Percentiles rank a stretch among this genome's conserved stretches.
Evolutionary conservation across 768 basidiomycete genomes (phyloP).

Genomic region (Mycena belliarum): DNA sequence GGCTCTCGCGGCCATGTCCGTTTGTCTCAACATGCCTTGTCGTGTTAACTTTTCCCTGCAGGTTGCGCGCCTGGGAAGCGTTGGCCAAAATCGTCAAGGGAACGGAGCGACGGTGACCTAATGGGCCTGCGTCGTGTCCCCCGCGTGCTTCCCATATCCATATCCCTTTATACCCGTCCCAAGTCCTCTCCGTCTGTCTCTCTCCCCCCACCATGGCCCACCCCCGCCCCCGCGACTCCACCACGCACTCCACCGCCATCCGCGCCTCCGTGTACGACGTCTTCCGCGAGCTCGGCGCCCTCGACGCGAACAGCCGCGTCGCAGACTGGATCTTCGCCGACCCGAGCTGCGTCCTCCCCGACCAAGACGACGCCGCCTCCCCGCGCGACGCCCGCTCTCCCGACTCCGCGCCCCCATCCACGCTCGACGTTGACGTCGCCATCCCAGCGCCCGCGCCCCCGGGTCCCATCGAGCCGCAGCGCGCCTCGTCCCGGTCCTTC

Average conservation of each 20-base stretch:
- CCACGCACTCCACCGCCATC: conserved; percentile 25
- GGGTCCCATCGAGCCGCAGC: no score
- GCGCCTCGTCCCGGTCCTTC: background rate
- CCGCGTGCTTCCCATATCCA: conserved; percentile 12
- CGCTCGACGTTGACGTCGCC: no score
- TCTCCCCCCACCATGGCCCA: conserved; percentile 14
- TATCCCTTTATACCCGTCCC: background rate
- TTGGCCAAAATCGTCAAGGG: no score
- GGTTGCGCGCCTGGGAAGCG: no score
- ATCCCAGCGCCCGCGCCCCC: no score
- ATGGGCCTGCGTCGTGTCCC: no score
- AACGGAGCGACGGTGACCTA: no score
- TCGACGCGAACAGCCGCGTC: conserved; percentile 33
- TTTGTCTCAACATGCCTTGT: no score
- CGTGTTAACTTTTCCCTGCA: no score
- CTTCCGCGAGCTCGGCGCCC: conserved; percentile 34
- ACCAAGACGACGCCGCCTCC: background rate
- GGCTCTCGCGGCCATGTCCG: no score
- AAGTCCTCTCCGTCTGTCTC: background rate
- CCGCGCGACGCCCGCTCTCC: background rate
- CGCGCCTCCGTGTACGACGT: conserved; percentile 36
- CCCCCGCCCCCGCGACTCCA: background rate
- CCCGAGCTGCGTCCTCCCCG: background rate
- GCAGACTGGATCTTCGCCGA: conserved; percentile 37
- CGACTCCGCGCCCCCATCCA: no score